A percentile compares a stretch with the other conserved stretches of the same genome.
These are phyloP conservation scores for Thalassiosira sp. DNA, from an alignment of 352 stramenopile species.

Conservation along the genomic window DNA sequence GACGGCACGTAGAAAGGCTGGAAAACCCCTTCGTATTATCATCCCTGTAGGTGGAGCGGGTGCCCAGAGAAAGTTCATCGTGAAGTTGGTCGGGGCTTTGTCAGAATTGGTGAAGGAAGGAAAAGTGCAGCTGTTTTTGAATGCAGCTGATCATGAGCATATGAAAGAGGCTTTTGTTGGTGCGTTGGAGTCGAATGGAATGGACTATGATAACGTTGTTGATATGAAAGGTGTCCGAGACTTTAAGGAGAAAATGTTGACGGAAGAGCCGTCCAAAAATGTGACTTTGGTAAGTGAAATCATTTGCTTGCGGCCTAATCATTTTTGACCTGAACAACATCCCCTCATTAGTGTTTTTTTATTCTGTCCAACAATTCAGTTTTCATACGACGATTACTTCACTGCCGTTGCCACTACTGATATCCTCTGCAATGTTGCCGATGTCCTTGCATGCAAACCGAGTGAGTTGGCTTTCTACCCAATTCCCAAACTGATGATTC, in stretches of 20 bases:
- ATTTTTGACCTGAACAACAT: background rate
- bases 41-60: constrained; percentile 84
- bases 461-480: constrained; percentile 85
- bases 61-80: constrained; percentile 84
- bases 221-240: constrained; percentile 63
- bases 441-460: constrained; percentile 85
- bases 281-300: constrained; percentile 75
- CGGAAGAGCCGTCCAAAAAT: constrained; percentile 62
- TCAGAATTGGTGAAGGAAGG: constrained; percentile 67
- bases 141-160: constrained; percentile 83
- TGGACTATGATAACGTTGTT: constrained; percentile 71
- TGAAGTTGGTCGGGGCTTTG: constrained; percentile 67
- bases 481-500: constrained; percentile 85
- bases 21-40: constrained; percentile 70
- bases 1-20: constrained; percentile 50
- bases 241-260: constrained; percentile 70
- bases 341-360: constrained; percentile 3
- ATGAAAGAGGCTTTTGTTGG: constrained; percentile 81
- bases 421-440: constrained; percentile 79
- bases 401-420: constrained; percentile 84
- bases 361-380: constrained; percentile 29
- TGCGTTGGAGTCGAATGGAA: constrained; percentile 56
- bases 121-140: constrained; percentile 83
- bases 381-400: constrained; percentile 86
- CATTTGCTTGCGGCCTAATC: background rate